Conservation (phyloP, 1,284 basidiomycete genomes). For the Boletellus dicymbophilus region DNA sequence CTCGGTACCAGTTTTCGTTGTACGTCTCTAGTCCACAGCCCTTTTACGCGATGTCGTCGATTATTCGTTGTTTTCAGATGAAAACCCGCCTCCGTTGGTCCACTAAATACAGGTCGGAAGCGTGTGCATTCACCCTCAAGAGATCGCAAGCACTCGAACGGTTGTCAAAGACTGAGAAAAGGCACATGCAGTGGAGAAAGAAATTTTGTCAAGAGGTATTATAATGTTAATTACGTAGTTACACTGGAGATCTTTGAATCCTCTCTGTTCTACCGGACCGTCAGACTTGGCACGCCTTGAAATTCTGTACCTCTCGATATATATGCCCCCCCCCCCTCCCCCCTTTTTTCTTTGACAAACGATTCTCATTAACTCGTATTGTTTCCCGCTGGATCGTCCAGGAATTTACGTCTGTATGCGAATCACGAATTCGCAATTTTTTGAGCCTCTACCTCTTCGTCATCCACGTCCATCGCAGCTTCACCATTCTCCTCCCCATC, state of each 20-base stretch:
- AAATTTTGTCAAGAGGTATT: slow-evolving; percentile 46
- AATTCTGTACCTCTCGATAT: too few relatives aligned
- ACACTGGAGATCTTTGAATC: slow-evolving; percentile 1
- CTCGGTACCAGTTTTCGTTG: slow-evolving; percentile 20
- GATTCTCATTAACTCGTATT: neutral
- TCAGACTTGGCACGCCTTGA: slow-evolving; percentile 9
- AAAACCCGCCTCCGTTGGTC: slow-evolving; percentile 46
- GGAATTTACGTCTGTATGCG: neutral
- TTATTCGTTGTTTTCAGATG: slow-evolving; percentile 26
- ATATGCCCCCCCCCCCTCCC: too few relatives aligned
- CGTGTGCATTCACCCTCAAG: slow-evolving; percentile 52
- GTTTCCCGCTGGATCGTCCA: neutral
- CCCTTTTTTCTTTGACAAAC: neutral
- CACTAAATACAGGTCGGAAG: slow-evolving; percentile 51
- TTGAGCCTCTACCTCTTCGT: slow-evolving; percentile 33
- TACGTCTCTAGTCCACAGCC: neutral
- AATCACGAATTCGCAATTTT: slow-evolving; percentile 23
- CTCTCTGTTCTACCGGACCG: slow-evolving; percentile 13
- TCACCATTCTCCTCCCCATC: slow-evolving; percentile 47
- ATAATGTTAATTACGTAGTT: slow-evolving; percentile 3
- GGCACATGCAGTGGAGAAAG: slow-evolving; percentile 41
- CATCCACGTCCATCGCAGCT: slow-evolving; percentile 51
- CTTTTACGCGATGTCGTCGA: neutral
- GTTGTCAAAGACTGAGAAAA: slow-evolving; percentile 30
- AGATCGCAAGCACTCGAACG: slow-evolving; percentile 40